Evolutionary conservation across 495 filamentous ascomycete genomes (phyloP), one percentile per base, ranked within the genome.

Genomic region (Geoglossum glabrum): DNA sequence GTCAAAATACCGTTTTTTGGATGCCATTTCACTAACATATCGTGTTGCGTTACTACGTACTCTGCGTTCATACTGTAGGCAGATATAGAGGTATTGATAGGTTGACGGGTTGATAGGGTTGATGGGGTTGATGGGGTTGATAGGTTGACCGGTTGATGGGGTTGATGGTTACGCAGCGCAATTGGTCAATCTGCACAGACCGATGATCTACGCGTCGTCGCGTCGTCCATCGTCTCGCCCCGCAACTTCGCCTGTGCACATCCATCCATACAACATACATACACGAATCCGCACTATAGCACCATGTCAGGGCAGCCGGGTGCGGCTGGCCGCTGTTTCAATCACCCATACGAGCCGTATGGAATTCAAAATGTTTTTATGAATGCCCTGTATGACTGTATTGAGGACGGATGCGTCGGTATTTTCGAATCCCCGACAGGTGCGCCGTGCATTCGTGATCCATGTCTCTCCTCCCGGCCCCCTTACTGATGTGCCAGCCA

Each of bases 381-480:
- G 92, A 80, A 76, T 55, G 79, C 85, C 1, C 74, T 93, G 11
- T 98, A 97, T 63, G 69, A 78, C 28, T 86, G 86, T 51, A 77
- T 97, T 28, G 83, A 95, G 63, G 73, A 80, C 47, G 85, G 86
- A 27, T 81, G 81, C 61, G 75, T 96, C 33, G 92, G 87, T 19
- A 88, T 98, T 57, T 83, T 98, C 51, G 92, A 98, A 67, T 93
- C 86, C 57, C 92, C 92, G 47, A 97, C 92, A 59, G 92, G 81
- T 72, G 28, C 30, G 25, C 30, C 9, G 21, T 11, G 8, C 21
- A 23, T 45, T 56, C 10, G 4, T 15, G 2, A 15, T 40, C 17
- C 36, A 15, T 40, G 36, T 40, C 36, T 8, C 36, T 8, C 13
- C 6, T 38, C 56, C n/a, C 23, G 27, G 26, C 36, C 1, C 2